Conservation (phyloP, 176 grass and related monocot genomes). For the Cenchrus purpureus region DNA sequence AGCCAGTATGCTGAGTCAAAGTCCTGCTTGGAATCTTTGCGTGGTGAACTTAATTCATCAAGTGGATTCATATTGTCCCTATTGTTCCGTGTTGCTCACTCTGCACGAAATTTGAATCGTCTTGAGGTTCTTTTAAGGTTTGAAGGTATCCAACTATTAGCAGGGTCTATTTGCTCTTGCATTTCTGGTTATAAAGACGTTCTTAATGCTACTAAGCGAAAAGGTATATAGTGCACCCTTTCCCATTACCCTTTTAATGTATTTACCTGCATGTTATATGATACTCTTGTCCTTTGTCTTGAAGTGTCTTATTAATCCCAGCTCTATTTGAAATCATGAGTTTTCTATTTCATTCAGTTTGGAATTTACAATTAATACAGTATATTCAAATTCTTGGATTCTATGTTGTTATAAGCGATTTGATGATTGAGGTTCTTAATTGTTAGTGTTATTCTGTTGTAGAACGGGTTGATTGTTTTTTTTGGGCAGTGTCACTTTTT, state of each 20-base stretch:
- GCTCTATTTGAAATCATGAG: neutral
- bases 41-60: slow-evolving; percentile 80
- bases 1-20: slow-evolving; percentile 46
- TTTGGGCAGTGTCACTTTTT: neutral
- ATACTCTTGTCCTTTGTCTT: neutral
- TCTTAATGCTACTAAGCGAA: slow-evolving; percentile 62
- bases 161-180: slow-evolving; percentile 84
- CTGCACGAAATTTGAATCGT: slow-evolving; percentile 62
- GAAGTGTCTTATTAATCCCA: slow-evolving; percentile 7
- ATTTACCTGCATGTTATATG: neutral
- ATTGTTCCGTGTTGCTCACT: slow-evolving; percentile 76
- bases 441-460: neutral
- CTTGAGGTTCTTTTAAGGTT: slow-evolving; percentile 92
- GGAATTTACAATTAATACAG: neutral
- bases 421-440: neutral
- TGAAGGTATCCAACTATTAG: slow-evolving; percentile 79
- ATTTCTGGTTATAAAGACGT: slow-evolving; percentile 70
- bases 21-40: slow-evolving; percentile 68
- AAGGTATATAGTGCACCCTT: slow-evolving; percentile 57
- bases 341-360: neutral
- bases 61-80: slow-evolving; percentile 91
- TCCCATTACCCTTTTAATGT: neutral
- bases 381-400: neutral
- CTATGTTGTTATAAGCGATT: neutral
- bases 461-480: neutral